Base-by-base conservation (phyloP, 306 rosid genomes). In the Echinosophora koreensis region DNA sequence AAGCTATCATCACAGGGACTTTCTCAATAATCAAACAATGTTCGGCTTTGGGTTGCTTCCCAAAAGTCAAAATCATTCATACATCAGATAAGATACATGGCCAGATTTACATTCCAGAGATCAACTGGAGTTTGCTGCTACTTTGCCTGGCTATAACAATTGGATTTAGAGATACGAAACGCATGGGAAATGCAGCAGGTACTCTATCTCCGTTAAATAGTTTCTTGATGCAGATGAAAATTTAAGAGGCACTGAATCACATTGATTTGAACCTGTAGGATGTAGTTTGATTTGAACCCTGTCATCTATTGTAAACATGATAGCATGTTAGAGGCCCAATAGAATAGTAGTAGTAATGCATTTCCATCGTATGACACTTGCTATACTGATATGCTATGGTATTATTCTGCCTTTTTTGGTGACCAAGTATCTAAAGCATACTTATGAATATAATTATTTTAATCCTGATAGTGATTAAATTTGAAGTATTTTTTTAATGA, bases 141-240 rank as follows among this genome's bases (percentile, higher is more conserved):
- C 88, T 95, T 49, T 90, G 97, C 87, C 74, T 95, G 78, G 92
- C 97, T 60, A 89, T 95, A 84, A 92, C 97, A 0, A 16, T 86
- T 39, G 98, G 97, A 52, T 95, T 95, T 81, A 83, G 96, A 81
- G 98, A 95, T 83, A 95, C 98, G n/a, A 95, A 88, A 82, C 93
- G 97, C 78, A 83, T 95, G 95, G 97, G 98, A 67, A 95, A 95
- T 66, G 98, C 98, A 44, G 77, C 98, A 90, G 97, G 97, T 94
- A 92, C 76, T n/a, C 80, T 51, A 67, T 50, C 66, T 34, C 58
- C 47, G 7, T 58, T 22, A 54, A 62, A 62, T 55, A 52, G 47
- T 80, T 22, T 54, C 62, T 57, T 54, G 27, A 66, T 74, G 73
- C 6, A 39, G 6, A 15, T 35, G 50, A n/a, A 59, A 51, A 69